Percentiles rank a stretch among this genome's conserved stretches.
Conservation (phyloP, 441 rosid genomes). For the Erodium moschatum region DNA sequence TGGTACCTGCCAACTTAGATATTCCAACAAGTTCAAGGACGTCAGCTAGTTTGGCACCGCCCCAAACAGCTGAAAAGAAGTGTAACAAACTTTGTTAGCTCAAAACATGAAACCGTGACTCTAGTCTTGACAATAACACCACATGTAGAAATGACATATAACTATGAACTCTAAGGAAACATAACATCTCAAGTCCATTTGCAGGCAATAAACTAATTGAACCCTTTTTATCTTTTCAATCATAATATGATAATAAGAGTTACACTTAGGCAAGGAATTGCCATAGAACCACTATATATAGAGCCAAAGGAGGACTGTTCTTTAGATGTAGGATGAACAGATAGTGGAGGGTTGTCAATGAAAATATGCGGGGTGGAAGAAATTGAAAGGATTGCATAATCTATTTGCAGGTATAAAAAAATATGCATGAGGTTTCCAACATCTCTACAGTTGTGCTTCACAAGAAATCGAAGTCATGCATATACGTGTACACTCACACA, state of each 20-base stretch:
- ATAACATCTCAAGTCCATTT: neutral
- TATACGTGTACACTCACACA: neutral
- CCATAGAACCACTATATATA: neutral
- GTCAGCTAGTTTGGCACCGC: conserved; percentile 29
- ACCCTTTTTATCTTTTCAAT: neutral
- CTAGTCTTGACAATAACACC: neutral
- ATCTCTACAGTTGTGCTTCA: neutral
- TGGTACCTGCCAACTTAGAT: conserved; percentile 22
- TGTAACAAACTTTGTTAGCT: too few relatives aligned
- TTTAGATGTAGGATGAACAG: neutral
- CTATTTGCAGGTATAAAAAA: neutral
- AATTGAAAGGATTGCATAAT: neutral
- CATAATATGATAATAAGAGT: neutral
- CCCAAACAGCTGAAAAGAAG: conserved; percentile 25
- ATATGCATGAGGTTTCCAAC: neutral
- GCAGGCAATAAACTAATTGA: neutral
- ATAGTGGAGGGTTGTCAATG: neutral
- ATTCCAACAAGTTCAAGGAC: conserved; percentile 27
- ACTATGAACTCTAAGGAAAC: neutral
- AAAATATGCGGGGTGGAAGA: neutral
- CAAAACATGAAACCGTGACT: too few relatives aligned
- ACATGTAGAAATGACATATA: neutral
- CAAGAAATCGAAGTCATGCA: neutral
- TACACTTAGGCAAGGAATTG: neutral
- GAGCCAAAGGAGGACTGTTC: neutral